Base-by-base conservation (phyloP, 2,329 filamentous ascomycete genomes). In the Lomentospora prolificans region DNA sequence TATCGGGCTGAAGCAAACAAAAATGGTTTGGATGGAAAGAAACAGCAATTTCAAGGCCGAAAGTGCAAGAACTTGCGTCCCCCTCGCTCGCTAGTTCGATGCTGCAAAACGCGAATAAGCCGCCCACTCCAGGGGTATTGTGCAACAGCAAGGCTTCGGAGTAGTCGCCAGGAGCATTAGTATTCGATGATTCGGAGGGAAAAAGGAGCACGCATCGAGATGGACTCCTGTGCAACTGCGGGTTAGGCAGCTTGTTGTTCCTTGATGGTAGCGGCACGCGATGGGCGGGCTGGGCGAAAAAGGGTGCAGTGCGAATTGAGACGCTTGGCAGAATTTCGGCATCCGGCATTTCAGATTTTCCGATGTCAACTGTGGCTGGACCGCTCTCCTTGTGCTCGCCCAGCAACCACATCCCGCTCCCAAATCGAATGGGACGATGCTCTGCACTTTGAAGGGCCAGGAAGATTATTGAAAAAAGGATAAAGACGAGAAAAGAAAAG, bases 11-110 rank as follows among this genome's bases (percentile, higher is more conserved):
- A n/a, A n/a, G n/a, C n/a, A n/a, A n/a, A n/a, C n/a, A n/a, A n/a
- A 22, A 17, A 46, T n/a, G n/a, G 39, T n/a, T 46, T n/a, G 17
- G 19, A 46, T 46, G 19, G n/a, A 46, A n/a, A n/a, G n/a, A n/a
- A n/a, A n/a, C n/a, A n/a, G n/a, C n/a, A n/a, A n/a, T 36, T 58
- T 48, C 52, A 54, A 19, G 19, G 39, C 24, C 31, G 27, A 36
- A 28, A 53, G 54, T 33, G 31, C 17, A 51, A 46, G 4, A 36
- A 24, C 66, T 64, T 59, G 72, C 70, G 69, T 69, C 52, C 17
- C 46, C 46, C 12, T 22, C 17, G 22, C 4, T 25, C 30, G 30
- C 30, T 33, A 6, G 30, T 12, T 33, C 30, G 30, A 12, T 22
- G 44, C 22, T 10, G 44, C 22, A 25, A 48, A 48, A 48, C 4